phyloP scores from a whole-genome alignment of 345 rosid genomes.

The Carallia brachiata region DNA sequence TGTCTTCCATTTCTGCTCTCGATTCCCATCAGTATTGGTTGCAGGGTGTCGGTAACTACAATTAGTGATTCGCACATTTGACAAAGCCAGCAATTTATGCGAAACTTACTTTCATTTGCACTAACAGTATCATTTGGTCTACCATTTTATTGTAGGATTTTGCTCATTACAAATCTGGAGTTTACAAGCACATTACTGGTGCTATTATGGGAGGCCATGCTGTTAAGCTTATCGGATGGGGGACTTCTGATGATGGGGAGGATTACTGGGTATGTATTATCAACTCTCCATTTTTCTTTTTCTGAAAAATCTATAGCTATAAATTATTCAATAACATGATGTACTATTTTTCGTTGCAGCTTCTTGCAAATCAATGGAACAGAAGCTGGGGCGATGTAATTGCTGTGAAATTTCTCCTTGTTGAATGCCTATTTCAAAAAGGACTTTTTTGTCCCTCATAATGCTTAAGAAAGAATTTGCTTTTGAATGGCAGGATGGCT shows the following conservation, averaged over 20 bases:
- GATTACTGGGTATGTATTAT: conserved; percentile 77
- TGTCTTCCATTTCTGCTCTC: background rate
- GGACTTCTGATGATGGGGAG: conserved; percentile 74
- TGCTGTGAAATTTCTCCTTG: conserved; percentile 5
- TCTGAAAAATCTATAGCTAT: background rate
- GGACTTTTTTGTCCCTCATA: too few species aligned
- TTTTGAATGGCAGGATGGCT: conserved; percentile 64
- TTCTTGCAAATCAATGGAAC: conserved; percentile 95
- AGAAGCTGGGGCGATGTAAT: conserved; percentile 92
- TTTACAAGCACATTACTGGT: conserved; percentile 81
- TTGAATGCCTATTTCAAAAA: background rate
- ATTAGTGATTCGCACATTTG: background rate
- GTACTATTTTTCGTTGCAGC: conserved; percentile 44
- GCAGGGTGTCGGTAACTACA: background rate
- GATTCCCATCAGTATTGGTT: background rate
- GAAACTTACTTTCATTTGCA: conserved; percentile 2
- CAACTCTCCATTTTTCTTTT: background rate
- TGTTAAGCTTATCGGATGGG: conserved; percentile 97
- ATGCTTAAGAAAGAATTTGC: background rate
- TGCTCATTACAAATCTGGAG: conserved; percentile 94
- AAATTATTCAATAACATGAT: background rate
- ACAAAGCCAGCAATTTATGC: background rate
- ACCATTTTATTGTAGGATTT: conserved; percentile 54
- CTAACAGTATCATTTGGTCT: background rate
- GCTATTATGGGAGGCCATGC: conserved; percentile 83